Base-by-base conservation (phyloP, 2,329 filamentous ascomycete species). In the Aspergillus aculeatus region DNA sequence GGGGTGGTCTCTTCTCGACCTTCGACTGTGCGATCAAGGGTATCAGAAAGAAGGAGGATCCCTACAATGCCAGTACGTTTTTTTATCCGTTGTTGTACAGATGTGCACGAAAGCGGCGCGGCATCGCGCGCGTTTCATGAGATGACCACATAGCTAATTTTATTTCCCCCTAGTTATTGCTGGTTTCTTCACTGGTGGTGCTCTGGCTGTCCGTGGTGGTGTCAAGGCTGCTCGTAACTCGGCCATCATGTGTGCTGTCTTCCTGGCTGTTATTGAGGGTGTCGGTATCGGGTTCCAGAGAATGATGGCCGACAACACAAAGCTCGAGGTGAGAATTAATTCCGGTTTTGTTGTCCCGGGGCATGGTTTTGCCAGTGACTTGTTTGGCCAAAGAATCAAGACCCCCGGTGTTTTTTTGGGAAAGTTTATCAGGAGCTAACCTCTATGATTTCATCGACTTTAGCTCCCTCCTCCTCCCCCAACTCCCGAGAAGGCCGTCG, bases 11-110 rank as follows among this genome's bases (percentile, higher is more conserved):
- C 59, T 98, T 98, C 83, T 92, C 88, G 70, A 96, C 92, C 63
- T 98, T 94, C 73, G 95, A 99, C 81, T 99, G 95, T 82, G 90
- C 93, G 23, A 90, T 97, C 63, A 99, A 98, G 84, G 94, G 94
- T 59, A 82, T 94, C 58, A 83, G 92, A 66, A 91, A 95, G 84
- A 98, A 97, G 88, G 95, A 99, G 78, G 95, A 98, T 76, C 92
- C 95, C 14, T 98, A 92, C 82, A 98, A 98, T 80, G 92, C 93
- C 71, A 98, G 81, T 83, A 79, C 51, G 81, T 81, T 52, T 9
- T 2, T 16, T 50, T 9, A 5, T 47, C n/a, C 16, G 47, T 23
- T 38, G 24, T 48, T 4, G 14, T 35, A 16, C 48, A 31, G 16
- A 3, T 48, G 16, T 21, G 10, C 31, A 26, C 21, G 44, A 16